Conservation (phyloP, 129 eudicot species). For the Pittosporum tobira region DNA sequence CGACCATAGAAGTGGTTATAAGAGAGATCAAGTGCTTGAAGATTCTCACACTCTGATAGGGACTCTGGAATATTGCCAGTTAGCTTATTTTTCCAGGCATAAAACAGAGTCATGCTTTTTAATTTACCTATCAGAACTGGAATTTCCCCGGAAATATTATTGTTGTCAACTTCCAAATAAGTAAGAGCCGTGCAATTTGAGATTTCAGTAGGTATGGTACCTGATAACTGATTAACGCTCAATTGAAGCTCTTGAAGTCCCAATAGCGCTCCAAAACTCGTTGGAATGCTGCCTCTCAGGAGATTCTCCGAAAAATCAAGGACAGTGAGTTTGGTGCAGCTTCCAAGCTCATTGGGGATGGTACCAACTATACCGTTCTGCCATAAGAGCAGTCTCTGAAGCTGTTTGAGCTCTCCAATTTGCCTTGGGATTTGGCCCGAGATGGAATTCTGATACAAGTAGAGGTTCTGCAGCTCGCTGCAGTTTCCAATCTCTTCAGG, state of each 20-base stretch:
- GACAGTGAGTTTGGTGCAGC: conserved; percentile 49
- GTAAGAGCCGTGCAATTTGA: conserved; percentile 52
- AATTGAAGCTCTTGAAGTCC: conserved; percentile 69
- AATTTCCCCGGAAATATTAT: conserved; percentile 61
- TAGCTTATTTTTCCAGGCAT: conserved; percentile 84
- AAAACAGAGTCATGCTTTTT: conserved; percentile 72
- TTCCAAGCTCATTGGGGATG: conserved; percentile 64
- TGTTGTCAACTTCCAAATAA: conserved; percentile 87
- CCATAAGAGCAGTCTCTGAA: conserved; percentile 73
- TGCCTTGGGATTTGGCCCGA: conserved; percentile 56
- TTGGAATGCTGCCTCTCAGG: conserved; percentile 63
- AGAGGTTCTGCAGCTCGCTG: conserved; percentile 53
- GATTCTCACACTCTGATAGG: conserved; percentile 55
- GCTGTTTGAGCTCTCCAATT: conserved; percentile 60
- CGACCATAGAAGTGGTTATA: conserved; percentile 59
- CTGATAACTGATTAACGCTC: conserved; percentile 71
- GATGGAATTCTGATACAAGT: conserved; percentile 75
- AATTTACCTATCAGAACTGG: conserved; percentile 54
- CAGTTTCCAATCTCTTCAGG: conserved; percentile 68
- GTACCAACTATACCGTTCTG: conserved; percentile 77
- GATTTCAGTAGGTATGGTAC: conserved; percentile 61
- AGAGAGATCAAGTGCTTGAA: conserved; percentile 92
- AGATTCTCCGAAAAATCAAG: conserved; percentile 70
- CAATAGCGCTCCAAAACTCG: conserved; percentile 48
- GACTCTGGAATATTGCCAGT: conserved; percentile 79